Base-by-base conservation (phyloP, 176 grass and related monocot genomes). In the Aegilops speltoides region DNA sequence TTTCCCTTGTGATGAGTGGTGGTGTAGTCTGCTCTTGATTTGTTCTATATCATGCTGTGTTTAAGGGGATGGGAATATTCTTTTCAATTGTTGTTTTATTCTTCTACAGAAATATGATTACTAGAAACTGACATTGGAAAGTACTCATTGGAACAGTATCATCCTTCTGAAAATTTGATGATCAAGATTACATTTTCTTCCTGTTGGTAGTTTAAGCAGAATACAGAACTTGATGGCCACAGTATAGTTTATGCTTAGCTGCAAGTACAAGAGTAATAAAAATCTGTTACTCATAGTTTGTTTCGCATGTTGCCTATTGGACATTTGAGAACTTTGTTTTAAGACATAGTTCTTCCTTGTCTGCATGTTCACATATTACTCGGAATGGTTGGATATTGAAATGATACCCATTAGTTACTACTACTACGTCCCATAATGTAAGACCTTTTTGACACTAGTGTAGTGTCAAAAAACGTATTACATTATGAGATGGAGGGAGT, bases 201-300 rank as follows among this genome's bases (percentile, higher is more conserved):
- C 23, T 14, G 5, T 79, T 33, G 77, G 28, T 31, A 36, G 37
- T 61, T 79, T 73, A 28, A 43, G 61, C 22, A 70, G 22, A 70
- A 37, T 11, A 36, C 38, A 85, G 40, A 76, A 48, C 19, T 29
- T 65, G 19, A 64, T 76, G 63, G 15, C 59, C 28, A 65, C 40
- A 65, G 6, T 64, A 65, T 85, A 46, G n/a, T 84, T 81, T 81
- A 23, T 43, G 17, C 25, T 73, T 41, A 73, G 38, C 61, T 41
- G 13, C 40, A 40, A 83, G 50, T 64, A 23, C 70, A 84, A 64
- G 19, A 46, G 75, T 7, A 37, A 25, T 45, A 76, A 36, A 73
- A 63, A 15, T 43, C 25, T 77, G 1, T 50, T 29, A 14, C 60
- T 65, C 54, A 12, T 64, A 41, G 13, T 66, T 67, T 77, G 8